A percentile compares a stretch with the other conserved stretches of the same genome.
phyloP scores from a whole-genome alignment of 441 rosid genomes.

The Biscutella laevigata region DNA sequence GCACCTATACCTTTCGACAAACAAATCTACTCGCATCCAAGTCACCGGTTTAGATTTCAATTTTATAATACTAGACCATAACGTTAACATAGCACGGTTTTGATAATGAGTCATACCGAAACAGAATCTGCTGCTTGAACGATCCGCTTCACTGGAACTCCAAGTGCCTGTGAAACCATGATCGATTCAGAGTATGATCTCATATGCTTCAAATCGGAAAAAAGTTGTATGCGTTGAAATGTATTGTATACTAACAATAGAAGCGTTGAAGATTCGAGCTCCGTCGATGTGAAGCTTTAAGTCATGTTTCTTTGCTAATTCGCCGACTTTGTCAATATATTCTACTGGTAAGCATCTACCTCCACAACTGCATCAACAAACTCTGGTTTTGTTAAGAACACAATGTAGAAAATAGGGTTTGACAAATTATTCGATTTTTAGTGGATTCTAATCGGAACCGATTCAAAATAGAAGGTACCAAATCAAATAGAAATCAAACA shows the following conservation, averaged over 20 bases:
- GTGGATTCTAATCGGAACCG: no score
- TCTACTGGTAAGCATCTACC: slow-evolving; percentile 73
- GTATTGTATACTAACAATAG: slow-evolving; percentile 46
- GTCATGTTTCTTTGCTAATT: slow-evolving; percentile 68
- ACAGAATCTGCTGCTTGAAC: slow-evolving; percentile 82
- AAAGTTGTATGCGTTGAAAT: not conserved
- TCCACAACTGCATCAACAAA: slow-evolving; percentile 51
- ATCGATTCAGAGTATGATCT: not conserved
- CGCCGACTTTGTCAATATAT: slow-evolving; percentile 67
- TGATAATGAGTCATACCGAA: slow-evolving; percentile 37
- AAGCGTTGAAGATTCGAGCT: slow-evolving; percentile 87
- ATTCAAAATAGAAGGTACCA: no score
- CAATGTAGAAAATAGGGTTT: no score
- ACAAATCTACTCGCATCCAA: slow-evolving; percentile 46
- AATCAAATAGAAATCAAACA: no score
- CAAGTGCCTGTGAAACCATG: slow-evolving; percentile 50
- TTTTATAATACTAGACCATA: not conserved
- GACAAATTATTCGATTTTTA: no score
- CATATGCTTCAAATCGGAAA: not conserved
- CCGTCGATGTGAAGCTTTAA: slow-evolving; percentile 93
- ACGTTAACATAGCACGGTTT: slow-evolving; percentile 4
- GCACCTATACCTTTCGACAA: slow-evolving; percentile 91
- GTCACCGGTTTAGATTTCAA: slow-evolving; percentile 3
- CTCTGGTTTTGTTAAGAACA: not conserved
- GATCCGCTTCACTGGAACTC: slow-evolving; percentile 72